A percentile compares a stretch with the other conserved stretches of the same genome.
These are phyloP conservation scores for Phytopythium mirpurense DNA, from an alignment of 352 stramenopile species.

Conservation along the genomic window DNA sequence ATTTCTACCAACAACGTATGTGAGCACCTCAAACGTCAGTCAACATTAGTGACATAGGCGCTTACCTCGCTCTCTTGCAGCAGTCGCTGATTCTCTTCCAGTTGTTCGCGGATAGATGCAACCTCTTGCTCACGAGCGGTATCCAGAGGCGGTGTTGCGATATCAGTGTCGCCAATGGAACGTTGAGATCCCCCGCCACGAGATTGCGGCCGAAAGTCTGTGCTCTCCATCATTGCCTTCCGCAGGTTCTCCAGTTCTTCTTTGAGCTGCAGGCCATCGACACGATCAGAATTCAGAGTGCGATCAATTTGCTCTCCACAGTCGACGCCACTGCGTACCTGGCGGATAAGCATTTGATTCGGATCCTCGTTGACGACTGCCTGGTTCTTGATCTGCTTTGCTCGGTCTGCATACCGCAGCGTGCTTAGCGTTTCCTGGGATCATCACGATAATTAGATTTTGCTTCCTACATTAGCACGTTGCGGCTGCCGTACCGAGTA, in stretches of 20 bases:
- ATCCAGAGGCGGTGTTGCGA: conserved; percentile 20
- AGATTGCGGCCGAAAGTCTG: conserved; percentile 42
- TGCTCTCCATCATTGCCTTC: conserved; percentile 69
- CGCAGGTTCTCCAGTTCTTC: conserved; percentile 67
- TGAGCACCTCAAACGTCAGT: neutral
- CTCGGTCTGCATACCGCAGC: conserved; percentile 86
- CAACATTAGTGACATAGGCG: neutral
- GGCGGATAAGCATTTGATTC: conserved; percentile 81
- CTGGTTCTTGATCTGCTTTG: conserved; percentile 93
- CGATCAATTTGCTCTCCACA: neutral
- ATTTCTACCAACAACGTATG: conserved; percentile 37
- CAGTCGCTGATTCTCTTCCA: conserved; percentile 74
- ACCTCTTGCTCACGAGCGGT: conserved; percentile 54
- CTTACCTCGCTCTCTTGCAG: conserved; percentile 72
- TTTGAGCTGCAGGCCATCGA: conserved; percentile 66
- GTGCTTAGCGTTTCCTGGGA: conserved; percentile 87
- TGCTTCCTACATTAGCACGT: too few species aligned
- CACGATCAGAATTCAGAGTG: too few species aligned
- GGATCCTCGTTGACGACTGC: conserved; percentile 91
- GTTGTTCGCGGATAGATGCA: conserved; percentile 55
- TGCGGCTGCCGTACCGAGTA: conserved; percentile 46
- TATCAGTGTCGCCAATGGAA: conserved; percentile 15
- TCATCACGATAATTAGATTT: neutral
- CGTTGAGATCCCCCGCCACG: conserved; percentile 21
- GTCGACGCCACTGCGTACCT: conserved; percentile 18